A percentile compares a stretch with the other conserved stretches of the same genome.
Conservation (phyloP, 164 flowering plant species). For the Liquidambar formosana region DNA sequence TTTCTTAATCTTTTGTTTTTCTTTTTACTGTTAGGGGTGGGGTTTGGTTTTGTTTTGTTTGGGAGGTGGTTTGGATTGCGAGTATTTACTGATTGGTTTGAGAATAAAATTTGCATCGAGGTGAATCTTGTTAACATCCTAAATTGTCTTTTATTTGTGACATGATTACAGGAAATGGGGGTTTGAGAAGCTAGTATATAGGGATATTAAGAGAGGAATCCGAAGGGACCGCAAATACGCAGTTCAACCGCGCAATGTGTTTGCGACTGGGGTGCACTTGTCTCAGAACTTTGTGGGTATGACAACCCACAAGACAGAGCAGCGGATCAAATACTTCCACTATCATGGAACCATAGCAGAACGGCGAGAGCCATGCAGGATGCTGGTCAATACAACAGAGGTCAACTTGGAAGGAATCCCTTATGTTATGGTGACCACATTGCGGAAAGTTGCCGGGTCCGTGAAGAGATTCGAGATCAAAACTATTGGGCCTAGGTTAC, state of each 20-base stretch:
- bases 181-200: conserved; percentile 86
- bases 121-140: too few species aligned
- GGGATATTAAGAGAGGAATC: conserved; percentile 64
- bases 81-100: too few species aligned
- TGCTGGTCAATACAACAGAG: conserved; percentile 36
- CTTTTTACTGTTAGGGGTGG: too few species aligned
- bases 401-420: conserved; percentile 44
- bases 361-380: conserved; percentile 72
- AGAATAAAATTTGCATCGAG: too few species aligned
- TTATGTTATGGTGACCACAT: conserved; percentile 54
- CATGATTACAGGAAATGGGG: conserved; percentile 81
- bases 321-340: conserved; percentile 73
- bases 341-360: conserved; percentile 82
- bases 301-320: conserved; percentile 63
- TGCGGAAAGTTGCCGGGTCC: conserved; percentile 37
- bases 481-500: conserved; percentile 53
- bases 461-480: conserved; percentile 68
- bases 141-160: not conserved
- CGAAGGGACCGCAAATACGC: conserved; percentile 92
- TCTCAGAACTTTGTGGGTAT: conserved; percentile 66
- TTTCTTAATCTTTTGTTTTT: too few species aligned
- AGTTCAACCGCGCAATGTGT: conserved; percentile 71
- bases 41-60: too few species aligned
- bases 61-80: too few species aligned
- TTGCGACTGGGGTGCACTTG: conserved; percentile 91